Conservation (phyloP, 192 early-diverging fungal genomes). For the Coemansia sp. region DNA sequence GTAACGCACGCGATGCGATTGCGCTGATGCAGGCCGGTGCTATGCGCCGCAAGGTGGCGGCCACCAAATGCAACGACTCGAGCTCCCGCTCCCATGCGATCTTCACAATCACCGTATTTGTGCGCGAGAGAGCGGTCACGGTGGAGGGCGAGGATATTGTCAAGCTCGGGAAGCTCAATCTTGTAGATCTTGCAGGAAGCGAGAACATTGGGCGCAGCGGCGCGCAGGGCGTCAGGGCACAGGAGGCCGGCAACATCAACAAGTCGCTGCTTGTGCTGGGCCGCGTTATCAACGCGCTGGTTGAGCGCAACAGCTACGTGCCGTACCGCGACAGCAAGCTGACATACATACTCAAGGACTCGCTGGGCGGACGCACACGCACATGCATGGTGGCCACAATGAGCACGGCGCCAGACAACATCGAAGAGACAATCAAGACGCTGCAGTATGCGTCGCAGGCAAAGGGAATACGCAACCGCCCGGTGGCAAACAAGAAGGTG, state of each 20-base stretch:
- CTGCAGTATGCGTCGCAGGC: conserved; percentile 79
- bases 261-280: conserved; percentile 73
- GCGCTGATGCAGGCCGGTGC: conserved; percentile 70
- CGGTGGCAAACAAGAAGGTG: conserved; percentile 75
- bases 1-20: conserved; percentile 73
- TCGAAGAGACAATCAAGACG: conserved; percentile 75
- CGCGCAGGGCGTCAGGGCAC: conserved; percentile 76
- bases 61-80: conserved; percentile 88
- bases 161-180: conserved; percentile 93
- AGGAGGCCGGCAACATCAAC: conserved; percentile 92
- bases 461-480: conserved; percentile 77
- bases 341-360: conserved; percentile 89
- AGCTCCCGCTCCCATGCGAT: conserved; percentile 94
- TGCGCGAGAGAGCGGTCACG: conserved; percentile 65
- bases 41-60: conserved; percentile 73
- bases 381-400: conserved; percentile 97
- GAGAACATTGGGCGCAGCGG: conserved; percentile 93
- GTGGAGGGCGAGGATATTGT: conserved; percentile 83
- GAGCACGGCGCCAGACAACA: conserved; percentile 67
- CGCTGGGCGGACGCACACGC: conserved; percentile 84
- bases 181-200: conserved; percentile 95
- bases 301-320: conserved; percentile 62
- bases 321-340: conserved; percentile 87
- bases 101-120: conserved; percentile 87
- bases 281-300: conserved; percentile 68